Conservation (phyloP, 768 basidiomycete species). For the Collybiopsis confluens region DNA sequence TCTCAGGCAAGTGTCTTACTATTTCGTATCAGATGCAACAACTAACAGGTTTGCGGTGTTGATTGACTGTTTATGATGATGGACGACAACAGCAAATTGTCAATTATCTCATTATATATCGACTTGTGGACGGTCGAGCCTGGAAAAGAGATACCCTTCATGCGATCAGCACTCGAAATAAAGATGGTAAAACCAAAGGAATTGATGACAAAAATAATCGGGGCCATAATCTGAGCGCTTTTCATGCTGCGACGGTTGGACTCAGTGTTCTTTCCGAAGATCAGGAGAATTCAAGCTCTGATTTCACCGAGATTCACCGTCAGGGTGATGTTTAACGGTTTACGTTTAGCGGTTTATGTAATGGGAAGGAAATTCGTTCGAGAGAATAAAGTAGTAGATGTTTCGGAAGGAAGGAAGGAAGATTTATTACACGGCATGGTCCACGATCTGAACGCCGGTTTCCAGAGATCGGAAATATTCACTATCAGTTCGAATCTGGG, state of each 20-base stretch:
- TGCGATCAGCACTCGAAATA: background rate
- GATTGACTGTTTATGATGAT: no score
- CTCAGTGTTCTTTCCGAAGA: background rate
- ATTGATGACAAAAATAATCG: background rate
- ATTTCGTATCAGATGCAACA: background rate
- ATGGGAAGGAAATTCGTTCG: no score
- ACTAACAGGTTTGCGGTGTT: background rate
- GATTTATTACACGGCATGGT: no score
- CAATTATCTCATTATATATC: slow-evolving; percentile 37
- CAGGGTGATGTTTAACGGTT: no score
- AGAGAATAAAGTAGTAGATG: no score
- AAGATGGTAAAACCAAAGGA: background rate
- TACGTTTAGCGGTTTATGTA: no score
- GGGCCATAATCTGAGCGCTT: slow-evolving; percentile 3
- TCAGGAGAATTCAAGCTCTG: no score
- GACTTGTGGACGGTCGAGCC: slow-evolving; percentile 36
- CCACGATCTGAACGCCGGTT: no score
- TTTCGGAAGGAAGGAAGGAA: no score
- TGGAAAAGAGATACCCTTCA: slow-evolving; percentile 28
- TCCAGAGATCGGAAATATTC: no score
- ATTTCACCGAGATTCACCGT: no score
- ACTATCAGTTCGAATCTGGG: no score
- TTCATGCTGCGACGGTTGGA: slow-evolving; percentile 5
- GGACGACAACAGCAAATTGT: slow-evolving; percentile 27
- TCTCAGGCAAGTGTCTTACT: background rate